Percentiles rank a stretch among this genome's conserved stretches.
Evolutionary conservation across 768 basidiomycete genomes (phyloP).

Genomic region (Galerina marginata): DNA sequence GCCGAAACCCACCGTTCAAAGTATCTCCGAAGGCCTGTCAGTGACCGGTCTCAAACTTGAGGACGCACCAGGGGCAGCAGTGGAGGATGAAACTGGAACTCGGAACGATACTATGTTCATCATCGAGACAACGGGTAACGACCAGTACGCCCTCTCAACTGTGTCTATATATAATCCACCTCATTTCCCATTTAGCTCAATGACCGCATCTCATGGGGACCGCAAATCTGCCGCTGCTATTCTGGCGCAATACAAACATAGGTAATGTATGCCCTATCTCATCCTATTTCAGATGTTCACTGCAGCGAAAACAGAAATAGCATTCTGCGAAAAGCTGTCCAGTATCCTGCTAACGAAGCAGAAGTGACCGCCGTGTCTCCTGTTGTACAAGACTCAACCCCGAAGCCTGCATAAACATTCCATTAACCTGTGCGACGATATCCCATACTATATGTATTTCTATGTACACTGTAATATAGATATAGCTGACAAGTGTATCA

Average conservation of each 20-base stretch:
- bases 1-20: conserved; percentile 52
- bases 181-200: conserved; percentile 9
- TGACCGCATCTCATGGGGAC: conserved; percentile 36
- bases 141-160: conserved; percentile 45
- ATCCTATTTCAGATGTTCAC: neutral
- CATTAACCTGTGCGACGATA: too few relatives aligned
- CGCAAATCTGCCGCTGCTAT: conserved; percentile 54
- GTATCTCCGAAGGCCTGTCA: conserved; percentile 49
- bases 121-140: conserved; percentile 67
- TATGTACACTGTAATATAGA: too few relatives aligned
- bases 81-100: conserved; percentile 49
- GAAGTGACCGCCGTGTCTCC: neutral
- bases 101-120: conserved; percentile 78
- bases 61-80: conserved; percentile 75
- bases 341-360: conserved; percentile 43
- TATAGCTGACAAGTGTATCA: neutral
- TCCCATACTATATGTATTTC: neutral
- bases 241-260: conserved; percentile 70
- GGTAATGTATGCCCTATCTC: conserved; percentile 42
- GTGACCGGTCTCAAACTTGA: conserved; percentile 68
- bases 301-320: conserved; percentile 24
- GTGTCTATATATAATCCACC: neutral
- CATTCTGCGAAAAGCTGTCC: conserved; percentile 58
- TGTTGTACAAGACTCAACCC: neutral
- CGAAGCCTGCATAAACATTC: neutral